Conservation (phyloP, 169 alveolate genomes). For the Plasmodium ovale region DNA sequence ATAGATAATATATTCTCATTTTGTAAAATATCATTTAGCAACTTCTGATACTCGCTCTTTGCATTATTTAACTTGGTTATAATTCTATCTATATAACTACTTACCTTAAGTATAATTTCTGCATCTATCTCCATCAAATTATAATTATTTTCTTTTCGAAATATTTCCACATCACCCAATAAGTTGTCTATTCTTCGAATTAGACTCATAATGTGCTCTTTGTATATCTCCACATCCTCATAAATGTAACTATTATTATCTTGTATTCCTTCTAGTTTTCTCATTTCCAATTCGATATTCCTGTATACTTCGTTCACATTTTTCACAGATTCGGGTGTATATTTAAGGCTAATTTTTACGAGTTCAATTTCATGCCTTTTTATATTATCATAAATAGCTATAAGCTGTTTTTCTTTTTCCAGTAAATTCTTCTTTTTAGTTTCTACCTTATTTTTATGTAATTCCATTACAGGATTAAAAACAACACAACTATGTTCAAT, state of each 20-base stretch:
- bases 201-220: conserved; percentile 11
- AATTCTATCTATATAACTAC: background rate
- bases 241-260: background rate
- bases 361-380: background rate
- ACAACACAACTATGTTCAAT: conserved; percentile 8
- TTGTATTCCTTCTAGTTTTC: background rate
- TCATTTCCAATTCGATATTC: conserved; percentile 8
- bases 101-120: background rate
- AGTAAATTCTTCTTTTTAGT: conserved; percentile 6
- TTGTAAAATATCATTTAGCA: background rate
- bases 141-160: conserved; percentile 10
- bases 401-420: conserved; percentile 12
- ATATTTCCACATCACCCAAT: background rate
- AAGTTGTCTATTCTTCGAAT: background rate
- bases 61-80: background rate
- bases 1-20: background rate
- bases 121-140: conserved; percentile 8
- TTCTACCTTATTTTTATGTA: background rate
- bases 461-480: conserved; percentile 13
- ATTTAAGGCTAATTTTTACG: background rate
- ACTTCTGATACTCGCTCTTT: conserved; percentile 4
- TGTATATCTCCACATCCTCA: conserved; percentile 2
- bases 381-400: background rate
- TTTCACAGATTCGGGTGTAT: background rate
- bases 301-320: background rate